Percentiles rank a stretch among this genome's conserved stretches.
These are phyloP conservation scores for Saccharomycodes ludwigii DNA, from an alignment of 805 yeast genomes.

Conservation along the genomic window DNA sequence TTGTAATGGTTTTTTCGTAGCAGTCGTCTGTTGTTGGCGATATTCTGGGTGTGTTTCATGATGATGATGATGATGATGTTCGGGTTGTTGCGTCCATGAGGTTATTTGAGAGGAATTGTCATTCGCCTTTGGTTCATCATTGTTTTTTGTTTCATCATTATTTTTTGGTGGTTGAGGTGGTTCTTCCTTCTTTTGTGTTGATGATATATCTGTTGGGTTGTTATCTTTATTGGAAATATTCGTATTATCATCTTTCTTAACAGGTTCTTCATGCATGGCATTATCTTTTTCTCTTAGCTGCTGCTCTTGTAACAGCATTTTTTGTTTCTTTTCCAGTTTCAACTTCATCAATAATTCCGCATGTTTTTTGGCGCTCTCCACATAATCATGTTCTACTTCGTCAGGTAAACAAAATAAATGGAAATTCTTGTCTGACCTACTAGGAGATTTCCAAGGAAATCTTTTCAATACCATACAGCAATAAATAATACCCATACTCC, in stretches of 20 bases:
- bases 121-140: slow-evolving; percentile 5
- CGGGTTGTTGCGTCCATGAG: slow-evolving; percentile 15
- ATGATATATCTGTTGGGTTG: not conserved
- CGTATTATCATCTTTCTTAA: slow-evolving; percentile 2
- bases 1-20: slow-evolving; percentile 46
- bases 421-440: slow-evolving; percentile 56
- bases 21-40: slow-evolving; percentile 13
- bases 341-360: slow-evolving; percentile 49
- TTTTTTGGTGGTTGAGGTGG: not conserved
- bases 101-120: slow-evolving; percentile 4
- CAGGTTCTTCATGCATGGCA: slow-evolving; percentile 3
- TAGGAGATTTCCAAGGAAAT: slow-evolving; percentile 81
- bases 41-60: slow-evolving; percentile 19
- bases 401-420: slow-evolving; percentile 52
- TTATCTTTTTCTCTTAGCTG: slow-evolving; percentile 6
- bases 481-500: slow-evolving; percentile 77
- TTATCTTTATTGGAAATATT: not conserved
- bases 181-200: slow-evolving; percentile 1
- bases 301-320: slow-evolving; percentile 8
- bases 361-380: slow-evolving; percentile 60
- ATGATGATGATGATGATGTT: slow-evolving; percentile 10
- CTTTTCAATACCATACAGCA: slow-evolving; percentile 80
- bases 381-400: slow-evolving; percentile 68
- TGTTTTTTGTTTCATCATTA: slow-evolving; percentile 4
- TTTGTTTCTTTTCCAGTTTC: slow-evolving; percentile 32